Base-by-base conservation (phyloP, 73 alveolate species). In the Paramecium biaurelia region DNA sequence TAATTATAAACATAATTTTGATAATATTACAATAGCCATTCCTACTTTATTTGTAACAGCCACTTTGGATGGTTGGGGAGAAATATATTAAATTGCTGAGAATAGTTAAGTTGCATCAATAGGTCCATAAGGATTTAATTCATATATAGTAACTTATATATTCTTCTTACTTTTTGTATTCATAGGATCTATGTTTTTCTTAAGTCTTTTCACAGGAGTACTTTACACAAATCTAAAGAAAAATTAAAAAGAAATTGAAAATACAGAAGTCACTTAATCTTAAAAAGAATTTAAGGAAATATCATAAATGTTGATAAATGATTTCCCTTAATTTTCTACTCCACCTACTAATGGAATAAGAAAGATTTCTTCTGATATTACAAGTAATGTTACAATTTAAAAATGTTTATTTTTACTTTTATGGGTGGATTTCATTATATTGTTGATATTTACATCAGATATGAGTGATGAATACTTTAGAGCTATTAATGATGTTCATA, bases 11-110 rank as follows among this genome's bases (percentile, higher is more conserved):
- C 76, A 79, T 79, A 79, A 79, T 45, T 79, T 79, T 45, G 90
- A 79, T 79, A 79, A 79, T 18, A 79, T 79, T 23, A 30, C 56
- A 12, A 79, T 30, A 10, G 90, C 90, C 4, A 45, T 79, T 23
- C 49, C 90, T 4, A 79, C 90, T 14, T 24, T 79, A 7, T 79
- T 30, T 47, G 74, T 47, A 6, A 45, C 56, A 12, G 45, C 63
- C 12, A 79, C 90, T 7, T 38, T 32, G 7, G 90, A 79, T 79
- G 70, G 70, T 20, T 79, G 90, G 90, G 90, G 70, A 43, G 70
- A 41, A 42, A 47, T 45, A 0, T 79, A 30, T 79, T 79, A 79
- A 47, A 0, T 79, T 43, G 45, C 63, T 24, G 45, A 43, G 7
- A 79, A 79, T 47, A 24, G 63, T 30, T 20, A 79, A 20, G 45